Base-by-base conservation (phyloP, 495 filamentous ascomycete species). In the Cairneyella variabilis region DNA sequence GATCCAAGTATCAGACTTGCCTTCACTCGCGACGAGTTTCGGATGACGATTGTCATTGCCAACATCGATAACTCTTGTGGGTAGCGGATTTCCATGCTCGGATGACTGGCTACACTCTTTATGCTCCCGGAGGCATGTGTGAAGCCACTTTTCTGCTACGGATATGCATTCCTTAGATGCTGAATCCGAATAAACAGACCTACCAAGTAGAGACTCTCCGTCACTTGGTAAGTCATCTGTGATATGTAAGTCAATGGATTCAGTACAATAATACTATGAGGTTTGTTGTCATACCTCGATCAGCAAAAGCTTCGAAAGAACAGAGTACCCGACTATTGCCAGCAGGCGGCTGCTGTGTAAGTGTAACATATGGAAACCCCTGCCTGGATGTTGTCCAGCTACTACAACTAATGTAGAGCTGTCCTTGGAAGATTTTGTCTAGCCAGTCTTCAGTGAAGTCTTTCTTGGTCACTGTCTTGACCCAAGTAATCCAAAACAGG, bases 61-160 rank as follows among this genome's bases (percentile, higher is more conserved):
- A n/a, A 58, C 56, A 30, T 65, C 47, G 27, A 65, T 63, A 16
- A 62, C 45, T 53, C 59, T 49, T 7, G 59, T 65, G 16, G 62
- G 62, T 30, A 62, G 34, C 10, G 51, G 45, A 14, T 44, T 48
- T 43, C 16, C 39, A 36, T 27, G 20, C 7, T 48, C 22, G 30
- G 49, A 43, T 32, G 48, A 44, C 40, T 45, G 39, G 30, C 47
- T 41, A 26, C 61, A 59, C 16, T 57, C 48, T 27, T 50, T 56
- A 32, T 64, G 61, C 30, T 53, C 49, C n/a, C 48, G 32, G 16
- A 64, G 9, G 36, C 61, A 61, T 51, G 39, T 44, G 9, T 32
- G 30, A 21, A 59, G 43, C 28, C 59, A 56, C 23, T 47, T 40
- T 23, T 40, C 42, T 11, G 58, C 58, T 17, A 64, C 39, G 3